Evolutionary conservation across 1,284 basidiomycete genomes (phyloP).

Genomic region (Ustilago vetiveriae): DNA sequence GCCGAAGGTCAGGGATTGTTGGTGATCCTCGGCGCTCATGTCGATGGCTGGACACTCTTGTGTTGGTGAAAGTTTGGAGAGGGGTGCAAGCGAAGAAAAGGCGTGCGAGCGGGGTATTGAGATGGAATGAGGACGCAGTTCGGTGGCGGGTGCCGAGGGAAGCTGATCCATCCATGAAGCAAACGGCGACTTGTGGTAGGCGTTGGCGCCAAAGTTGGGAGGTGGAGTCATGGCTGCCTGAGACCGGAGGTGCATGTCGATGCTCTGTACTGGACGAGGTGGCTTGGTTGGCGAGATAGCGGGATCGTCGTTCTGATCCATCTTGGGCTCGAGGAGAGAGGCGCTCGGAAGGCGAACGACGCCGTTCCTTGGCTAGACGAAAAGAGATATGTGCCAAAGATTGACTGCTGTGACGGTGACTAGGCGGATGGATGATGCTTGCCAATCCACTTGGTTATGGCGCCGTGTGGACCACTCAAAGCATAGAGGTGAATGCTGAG

Average conservation of each 20-base stretch:
- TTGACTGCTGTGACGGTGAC: no score
- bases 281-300: constrained; percentile 29
- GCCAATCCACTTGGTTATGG: no score
- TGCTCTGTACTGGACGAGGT: constrained; percentile 9
- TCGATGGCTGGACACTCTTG: constrained; percentile 30
- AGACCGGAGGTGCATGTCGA: constrained; percentile 24
- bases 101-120: constrained; percentile 47
- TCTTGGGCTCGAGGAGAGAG: constrained; percentile 6
- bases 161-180: constrained; percentile 26
- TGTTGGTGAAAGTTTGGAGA: constrained; percentile 30
- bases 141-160: constrained; percentile 29
- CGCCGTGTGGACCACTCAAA: no score
- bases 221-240: constrained; percentile 54
- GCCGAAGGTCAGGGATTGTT: constrained; percentile 6
- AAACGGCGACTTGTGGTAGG: constrained; percentile 48
- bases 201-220: constrained; percentile 41
- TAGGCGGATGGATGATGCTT: no score
- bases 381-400: no score
- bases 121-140: constrained; percentile 15
- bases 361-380: constrained; percentile 1
- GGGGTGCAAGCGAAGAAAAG: constrained; percentile 44
- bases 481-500: no score
- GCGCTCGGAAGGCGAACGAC: constrained; percentile 10
- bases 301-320: constrained; percentile 26
- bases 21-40: constrained; percentile 12